Base-by-base conservation (phyloP, 306 rosid species). In the Gleditsia sinensis region DNA sequence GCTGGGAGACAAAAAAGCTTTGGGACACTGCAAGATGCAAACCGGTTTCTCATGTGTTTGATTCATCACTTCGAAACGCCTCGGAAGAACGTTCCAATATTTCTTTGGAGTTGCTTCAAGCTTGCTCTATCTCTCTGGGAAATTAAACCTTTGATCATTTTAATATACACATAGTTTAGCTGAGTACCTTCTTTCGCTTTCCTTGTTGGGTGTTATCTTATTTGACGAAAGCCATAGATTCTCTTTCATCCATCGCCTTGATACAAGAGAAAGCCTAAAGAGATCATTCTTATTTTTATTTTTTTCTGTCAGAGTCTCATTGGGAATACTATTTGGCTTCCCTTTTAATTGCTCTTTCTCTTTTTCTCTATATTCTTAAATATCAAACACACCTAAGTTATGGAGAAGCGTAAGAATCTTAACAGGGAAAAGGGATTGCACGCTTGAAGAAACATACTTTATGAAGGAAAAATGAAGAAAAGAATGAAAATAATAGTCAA, bases 201-300 rank as follows among this genome's bases (percentile, higher is more conserved):
- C 68, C 24, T 74, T 34, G 55, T 85, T 86, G 74, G 85, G 83
- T 78, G 77, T 77, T 83, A 82, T 81, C 87, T 81, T 75, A 90
- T 84, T 90, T 83, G 88, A 83, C 80, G 59, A 85, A 71, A 75
- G 75, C 74, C 78, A 68, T n/a, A 50, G 75, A 78, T 75, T 83
- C 83, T 78, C 86, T 76, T 69, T 69, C 75, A 19, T 16, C 77
- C 75, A 19, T 16, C 77, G 48, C 90, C 78, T 93, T 83, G 96
- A 78, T 87, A 77, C 75, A 82, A 85, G 95, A 86, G 93, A 93
- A 90, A 90, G 93, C 75, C 30, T 53, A 81, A 69, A 84, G 82
- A 80, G 14, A 82, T 43, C 32, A 68, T 58, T 79, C 11, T 42
- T 9, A 9, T 75, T 9, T 49, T 73, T 77, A 25, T 12, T 4